phyloP scores from a whole-genome alignment of 164 flowering plant species.

The Magnolia changhungtana region DNA sequence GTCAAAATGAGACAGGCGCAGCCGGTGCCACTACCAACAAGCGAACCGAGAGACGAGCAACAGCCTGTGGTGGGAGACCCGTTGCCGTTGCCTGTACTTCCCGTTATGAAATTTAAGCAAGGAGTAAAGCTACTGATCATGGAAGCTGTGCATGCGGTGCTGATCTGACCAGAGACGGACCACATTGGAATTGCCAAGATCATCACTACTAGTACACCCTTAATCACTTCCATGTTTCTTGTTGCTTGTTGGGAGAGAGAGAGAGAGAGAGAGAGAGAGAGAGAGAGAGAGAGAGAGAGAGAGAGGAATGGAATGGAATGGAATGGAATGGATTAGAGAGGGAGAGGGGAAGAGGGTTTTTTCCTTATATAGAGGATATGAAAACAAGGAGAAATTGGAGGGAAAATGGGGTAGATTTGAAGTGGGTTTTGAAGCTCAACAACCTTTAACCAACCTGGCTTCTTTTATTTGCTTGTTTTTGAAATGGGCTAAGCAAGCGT shows the following conservation, averaged over 20 bases:
- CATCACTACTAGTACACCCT: slow-evolving; percentile 15
- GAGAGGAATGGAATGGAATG: slow-evolving; percentile 1
- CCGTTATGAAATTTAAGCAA: slow-evolving; percentile 58
- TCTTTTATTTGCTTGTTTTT: background rate
- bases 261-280: background rate
- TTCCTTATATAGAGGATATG: slow-evolving; percentile 12
- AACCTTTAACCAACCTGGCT: slow-evolving; percentile 46
- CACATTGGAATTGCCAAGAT: slow-evolving; percentile 19
- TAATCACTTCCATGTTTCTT: slow-evolving; percentile 17
- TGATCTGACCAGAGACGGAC: slow-evolving; percentile 49
- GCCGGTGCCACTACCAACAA: slow-evolving; percentile 38
- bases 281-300: slow-evolving; percentile 17
- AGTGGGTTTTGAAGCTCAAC: slow-evolving; percentile 58
- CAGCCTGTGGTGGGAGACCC: slow-evolving; percentile 60
- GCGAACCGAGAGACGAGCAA: slow-evolving; percentile 52
- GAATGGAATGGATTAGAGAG: background rate
- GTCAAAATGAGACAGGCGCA: slow-evolving; percentile 71
- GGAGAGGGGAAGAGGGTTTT: slow-evolving; percentile 16
- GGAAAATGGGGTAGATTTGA: slow-evolving; percentile 23
- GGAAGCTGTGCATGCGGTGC: slow-evolving; percentile 47
- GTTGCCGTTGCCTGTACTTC: slow-evolving; percentile 32
- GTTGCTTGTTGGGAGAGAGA: background rate
- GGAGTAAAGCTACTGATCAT: slow-evolving; percentile 61
- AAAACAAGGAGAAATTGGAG: slow-evolving; percentile 10
- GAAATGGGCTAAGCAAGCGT: background rate